Evolutionary conservation across 2,329 filamentous ascomycete genomes (phyloP).

Genomic region (Xylariaceae sp.): DNA sequence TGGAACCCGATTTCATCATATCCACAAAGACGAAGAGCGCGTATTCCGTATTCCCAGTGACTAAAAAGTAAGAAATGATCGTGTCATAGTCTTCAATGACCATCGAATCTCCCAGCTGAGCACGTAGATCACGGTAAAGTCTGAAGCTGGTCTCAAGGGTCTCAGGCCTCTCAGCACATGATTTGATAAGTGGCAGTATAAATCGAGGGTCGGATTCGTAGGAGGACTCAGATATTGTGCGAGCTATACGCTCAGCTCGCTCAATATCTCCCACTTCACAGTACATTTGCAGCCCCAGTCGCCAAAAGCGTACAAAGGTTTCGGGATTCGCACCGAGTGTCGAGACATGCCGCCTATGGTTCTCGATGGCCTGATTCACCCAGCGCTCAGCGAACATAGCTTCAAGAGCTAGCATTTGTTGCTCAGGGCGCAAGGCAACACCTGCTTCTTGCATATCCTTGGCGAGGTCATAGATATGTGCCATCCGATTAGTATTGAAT

Average conservation of each 20-base stretch:
- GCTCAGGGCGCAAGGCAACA: slow-evolving; percentile 47
- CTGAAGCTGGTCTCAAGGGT: slow-evolving; percentile 57
- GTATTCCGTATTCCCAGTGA: slow-evolving; percentile 56
- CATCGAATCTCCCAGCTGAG: slow-evolving; percentile 54
- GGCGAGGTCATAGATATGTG: slow-evolving; percentile 55
- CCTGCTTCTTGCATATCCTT: slow-evolving; percentile 61
- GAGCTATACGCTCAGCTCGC: slow-evolving; percentile 51
- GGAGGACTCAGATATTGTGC: slow-evolving; percentile 44
- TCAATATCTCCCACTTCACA: slow-evolving; percentile 52
- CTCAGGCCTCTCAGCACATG: slow-evolving; percentile 51
- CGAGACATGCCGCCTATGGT: slow-evolving; percentile 55
- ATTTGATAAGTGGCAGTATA: slow-evolving; percentile 63
- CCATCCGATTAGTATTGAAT: slow-evolving; percentile 50
- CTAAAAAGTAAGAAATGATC: slow-evolving; percentile 65
- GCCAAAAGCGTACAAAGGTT: slow-evolving; percentile 52
- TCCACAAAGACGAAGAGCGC: slow-evolving; percentile 77
- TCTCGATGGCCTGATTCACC: slow-evolving; percentile 53
- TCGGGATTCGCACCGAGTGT: slow-evolving; percentile 46
- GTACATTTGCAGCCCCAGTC: slow-evolving; percentile 61
- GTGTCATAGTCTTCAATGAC: slow-evolving; percentile 71
- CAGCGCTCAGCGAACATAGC: slow-evolving; percentile 60
- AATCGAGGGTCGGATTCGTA: slow-evolving; percentile 48
- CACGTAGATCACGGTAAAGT: slow-evolving; percentile 59
- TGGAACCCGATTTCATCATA: slow-evolving; percentile 67
- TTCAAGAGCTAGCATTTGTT: slow-evolving; percentile 63